Conservation (phyloP, 495 filamentous ascomycete species). For the Penicillium paxilli region DNA sequence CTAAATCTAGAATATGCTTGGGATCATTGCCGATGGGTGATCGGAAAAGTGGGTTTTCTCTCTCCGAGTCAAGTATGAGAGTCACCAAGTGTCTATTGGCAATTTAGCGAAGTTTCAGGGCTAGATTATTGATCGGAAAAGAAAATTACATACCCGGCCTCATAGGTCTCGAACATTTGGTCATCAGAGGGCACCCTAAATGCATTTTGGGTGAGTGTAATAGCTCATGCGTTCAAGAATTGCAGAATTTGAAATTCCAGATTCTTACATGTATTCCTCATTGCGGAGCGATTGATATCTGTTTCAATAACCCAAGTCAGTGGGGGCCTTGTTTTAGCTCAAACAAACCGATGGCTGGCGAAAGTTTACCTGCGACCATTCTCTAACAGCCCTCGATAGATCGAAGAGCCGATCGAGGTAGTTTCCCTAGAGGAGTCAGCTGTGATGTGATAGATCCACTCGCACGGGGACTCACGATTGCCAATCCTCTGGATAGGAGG, state of each 20-base stretch:
- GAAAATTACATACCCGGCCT: slow-evolving; percentile 12
- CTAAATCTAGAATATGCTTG: slow-evolving; percentile 19
- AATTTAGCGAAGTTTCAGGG: not conserved
- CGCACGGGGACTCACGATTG: slow-evolving; percentile 15
- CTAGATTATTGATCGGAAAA: not conserved
- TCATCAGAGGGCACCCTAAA: slow-evolving; percentile 18
- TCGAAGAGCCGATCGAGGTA: slow-evolving; percentile 15
- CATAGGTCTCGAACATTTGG: slow-evolving; percentile 19
- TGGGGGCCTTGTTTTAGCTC: no score
- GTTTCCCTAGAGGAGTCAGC: slow-evolving; percentile 9
- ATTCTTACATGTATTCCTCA: slow-evolving; percentile 14
- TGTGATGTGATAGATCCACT: not conserved
- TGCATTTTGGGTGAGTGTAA: no score
- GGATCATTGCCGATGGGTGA: slow-evolving; percentile 10
- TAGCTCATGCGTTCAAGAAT: no score
- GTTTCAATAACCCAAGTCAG: no score
- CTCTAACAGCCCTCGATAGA: slow-evolving; percentile 21
- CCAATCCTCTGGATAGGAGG: slow-evolving; percentile 16
- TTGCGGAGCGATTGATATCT: slow-evolving; percentile 21
- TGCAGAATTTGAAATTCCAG: not conserved
- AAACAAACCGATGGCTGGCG: not conserved
- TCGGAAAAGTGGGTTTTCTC: slow-evolving; percentile 20
- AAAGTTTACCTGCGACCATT: slow-evolving; percentile 20
- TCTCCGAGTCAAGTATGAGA: slow-evolving; percentile 17
- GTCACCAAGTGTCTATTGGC: slow-evolving; percentile 11